Evolutionary conservation across 2,329 filamentous ascomycete genomes (phyloP), one percentile per base, ranked within the genome.

Genomic region (Xylariales sp.): DNA sequence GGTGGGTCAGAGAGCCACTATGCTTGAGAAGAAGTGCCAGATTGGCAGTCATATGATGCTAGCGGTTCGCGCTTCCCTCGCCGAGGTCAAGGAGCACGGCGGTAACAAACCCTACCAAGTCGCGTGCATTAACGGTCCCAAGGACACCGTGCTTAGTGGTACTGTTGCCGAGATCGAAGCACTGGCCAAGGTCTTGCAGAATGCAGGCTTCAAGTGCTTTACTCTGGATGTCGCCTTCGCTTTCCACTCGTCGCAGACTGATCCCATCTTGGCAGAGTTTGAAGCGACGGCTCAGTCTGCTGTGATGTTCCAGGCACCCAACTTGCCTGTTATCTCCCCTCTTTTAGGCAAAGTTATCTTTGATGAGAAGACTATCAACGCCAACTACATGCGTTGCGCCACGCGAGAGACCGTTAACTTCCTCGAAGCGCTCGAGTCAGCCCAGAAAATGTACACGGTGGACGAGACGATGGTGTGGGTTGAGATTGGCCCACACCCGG

Each of bases 331-430:
- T n/a, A 36, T 55, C 17, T 56, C 48, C 15, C 44, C 50, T 6
- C 38, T 54, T 4, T 46, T 52, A 23, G 42, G 46, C 32, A 46
- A 47, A 27, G 40, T 44, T 3, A 44, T 55, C 14, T 44, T 43
- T 29, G 51, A 48, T 33, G 39, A 25, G 68, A 75, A 53, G 40
- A 41, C 50, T 1, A 64, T 86, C 43, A 66, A 70, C 40, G 69
- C 74, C 0, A 64, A 69, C 1, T 88, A 88, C 53, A 65, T 88
- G 10, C 63, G 69, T 25, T 70, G 72, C 23, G 74, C 80, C 38
- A 74, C 76, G 4, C 72, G 84, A 1, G 72, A 85, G 51, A 64
- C 78, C 0, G 83, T 88, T 41, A 71, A 85, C 56, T 85, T 87
- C 56, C 61, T 69, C 40, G 69, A 64, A 12, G 78, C 74, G 5